Evolutionary conservation across 2,329 filamentous ascomycete genomes (phyloP).

Genomic region (Hirsutella thompsonii): DNA sequence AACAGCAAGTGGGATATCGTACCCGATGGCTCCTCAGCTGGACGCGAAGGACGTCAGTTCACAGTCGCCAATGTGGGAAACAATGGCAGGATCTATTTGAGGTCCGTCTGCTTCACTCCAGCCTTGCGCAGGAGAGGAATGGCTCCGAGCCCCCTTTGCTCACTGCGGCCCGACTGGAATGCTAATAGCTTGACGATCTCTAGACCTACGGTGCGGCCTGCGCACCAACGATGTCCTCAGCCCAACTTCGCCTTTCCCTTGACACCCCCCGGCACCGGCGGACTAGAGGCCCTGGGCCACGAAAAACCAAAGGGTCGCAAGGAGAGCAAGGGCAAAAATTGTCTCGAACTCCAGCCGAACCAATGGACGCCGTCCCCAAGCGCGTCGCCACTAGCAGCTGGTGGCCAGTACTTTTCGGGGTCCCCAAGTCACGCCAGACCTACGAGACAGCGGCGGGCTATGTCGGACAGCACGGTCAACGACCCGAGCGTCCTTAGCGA

Average conservation of each 20-base stretch:
- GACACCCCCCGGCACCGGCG: constrained; percentile 46
- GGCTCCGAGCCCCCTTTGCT: not conserved
- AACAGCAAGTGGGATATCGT: constrained; percentile 40
- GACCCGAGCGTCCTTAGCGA: constrained; percentile 42
- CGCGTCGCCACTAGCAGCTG: constrained; percentile 22
- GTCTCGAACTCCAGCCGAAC: constrained; percentile 13
- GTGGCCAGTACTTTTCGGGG: constrained; percentile 19
- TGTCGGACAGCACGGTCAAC: constrained; percentile 67
- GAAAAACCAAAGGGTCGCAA: constrained; percentile 12
- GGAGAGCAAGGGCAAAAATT: not conserved
- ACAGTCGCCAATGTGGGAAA: constrained; percentile 73
- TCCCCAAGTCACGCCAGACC: constrained; percentile 9
- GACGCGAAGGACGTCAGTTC: constrained; percentile 58
- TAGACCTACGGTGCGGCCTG: constrained; percentile 49
- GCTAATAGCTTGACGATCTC: constrained; percentile 8
- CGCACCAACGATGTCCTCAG: constrained; percentile 47
- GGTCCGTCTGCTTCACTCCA: constrained; percentile 36
- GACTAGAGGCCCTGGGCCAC: constrained; percentile 32
- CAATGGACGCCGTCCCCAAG: constrained; percentile 31
- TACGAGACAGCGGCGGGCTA: constrained; percentile 43
- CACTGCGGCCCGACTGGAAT: constrained; percentile 3
- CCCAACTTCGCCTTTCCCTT: constrained; percentile 47
- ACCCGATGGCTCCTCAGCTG: constrained; percentile 47
- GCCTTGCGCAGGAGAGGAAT: not conserved
- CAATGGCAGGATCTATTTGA: constrained; percentile 70